Conservation (phyloP, 1,284 basidiomycete species). For the Uromyces viciae-fabae region DNA sequence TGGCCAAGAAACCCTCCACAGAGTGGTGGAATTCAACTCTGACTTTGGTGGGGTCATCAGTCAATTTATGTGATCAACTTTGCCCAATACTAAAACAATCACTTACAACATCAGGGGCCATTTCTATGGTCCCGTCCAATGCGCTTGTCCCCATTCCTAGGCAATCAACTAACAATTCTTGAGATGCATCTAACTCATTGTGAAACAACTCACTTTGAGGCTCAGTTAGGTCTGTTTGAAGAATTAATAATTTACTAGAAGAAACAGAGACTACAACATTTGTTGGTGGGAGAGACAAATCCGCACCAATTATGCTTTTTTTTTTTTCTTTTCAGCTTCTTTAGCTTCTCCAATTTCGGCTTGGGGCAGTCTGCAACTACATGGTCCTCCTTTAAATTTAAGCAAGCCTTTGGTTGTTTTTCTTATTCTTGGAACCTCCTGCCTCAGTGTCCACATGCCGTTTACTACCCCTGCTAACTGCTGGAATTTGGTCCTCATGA, state of each 20-base stretch:
- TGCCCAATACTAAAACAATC: background rate
- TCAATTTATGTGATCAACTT: background rate
- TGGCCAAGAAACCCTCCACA: background rate
- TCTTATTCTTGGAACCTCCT: background rate
- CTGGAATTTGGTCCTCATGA: too few relatives aligned
- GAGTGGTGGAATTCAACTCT: background rate
- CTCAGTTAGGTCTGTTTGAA: background rate
- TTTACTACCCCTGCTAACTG: background rate
- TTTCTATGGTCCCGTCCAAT: background rate
- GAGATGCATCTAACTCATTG: background rate
- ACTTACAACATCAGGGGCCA: background rate
- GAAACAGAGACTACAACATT: background rate
- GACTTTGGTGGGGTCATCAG: background rate
- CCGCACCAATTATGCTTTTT: conserved; percentile 8
- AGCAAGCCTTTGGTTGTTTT: background rate
- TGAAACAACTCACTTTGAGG: background rate
- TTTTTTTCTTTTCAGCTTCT: background rate
- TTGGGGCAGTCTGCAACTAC: background rate
- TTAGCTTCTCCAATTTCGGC: background rate
- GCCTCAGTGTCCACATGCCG: background rate
- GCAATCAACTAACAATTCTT: background rate
- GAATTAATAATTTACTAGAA: background rate
- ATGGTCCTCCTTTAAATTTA: background rate
- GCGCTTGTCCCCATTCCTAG: conserved; percentile 12
- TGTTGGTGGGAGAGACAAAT: conserved; percentile 1